These are phyloP conservation scores for Pholiota adiposa DNA, from an alignment of 1,284 basidiomycete species.

Conservation along the genomic window DNA sequence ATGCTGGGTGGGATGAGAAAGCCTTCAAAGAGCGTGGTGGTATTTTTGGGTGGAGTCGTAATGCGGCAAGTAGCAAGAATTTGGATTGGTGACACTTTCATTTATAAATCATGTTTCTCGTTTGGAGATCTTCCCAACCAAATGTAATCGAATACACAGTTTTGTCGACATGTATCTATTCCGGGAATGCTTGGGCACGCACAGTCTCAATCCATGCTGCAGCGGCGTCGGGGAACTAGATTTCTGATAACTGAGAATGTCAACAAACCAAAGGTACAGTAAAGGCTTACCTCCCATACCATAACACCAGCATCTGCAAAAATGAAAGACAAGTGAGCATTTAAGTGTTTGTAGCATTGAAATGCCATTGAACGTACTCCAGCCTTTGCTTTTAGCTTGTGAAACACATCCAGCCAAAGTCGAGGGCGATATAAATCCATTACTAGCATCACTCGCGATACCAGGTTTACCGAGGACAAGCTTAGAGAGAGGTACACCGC, in stretches of 20 bases:
- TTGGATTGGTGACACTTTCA: background rate
- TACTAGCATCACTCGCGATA: constrained; percentile 52
- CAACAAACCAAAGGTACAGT: background rate
- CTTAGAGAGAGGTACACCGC: constrained; percentile 51
- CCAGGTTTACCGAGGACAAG: constrained; percentile 68
- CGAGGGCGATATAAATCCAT: constrained; percentile 57
- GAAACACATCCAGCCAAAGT: constrained; percentile 58
- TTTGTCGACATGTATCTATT: constrained; percentile 12
- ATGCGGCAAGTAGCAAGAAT: background rate
- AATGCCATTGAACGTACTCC: constrained; percentile 46
- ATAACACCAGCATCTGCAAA: constrained; percentile 54
- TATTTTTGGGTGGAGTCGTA: constrained; percentile 16
- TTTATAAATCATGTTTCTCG: too few species aligned
- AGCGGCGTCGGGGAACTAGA: constrained; percentile 31
- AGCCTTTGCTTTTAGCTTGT: constrained; percentile 57
- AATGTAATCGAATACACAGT: too few species aligned
- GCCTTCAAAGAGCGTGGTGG: constrained; percentile 40
- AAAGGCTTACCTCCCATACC: constrained; percentile 38
- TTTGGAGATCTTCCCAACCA: background rate
- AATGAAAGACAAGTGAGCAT: constrained; percentile 19
- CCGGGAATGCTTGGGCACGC: constrained; percentile 26
- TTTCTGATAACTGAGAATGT: too few species aligned
- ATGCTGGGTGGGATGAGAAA: constrained; percentile 39
- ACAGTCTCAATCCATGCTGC: constrained; percentile 32
- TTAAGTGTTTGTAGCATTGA: background rate